Base-by-base conservation (phyloP, 2,329 filamentous ascomycete genomes). In the Clonostachys byssicola region DNA sequence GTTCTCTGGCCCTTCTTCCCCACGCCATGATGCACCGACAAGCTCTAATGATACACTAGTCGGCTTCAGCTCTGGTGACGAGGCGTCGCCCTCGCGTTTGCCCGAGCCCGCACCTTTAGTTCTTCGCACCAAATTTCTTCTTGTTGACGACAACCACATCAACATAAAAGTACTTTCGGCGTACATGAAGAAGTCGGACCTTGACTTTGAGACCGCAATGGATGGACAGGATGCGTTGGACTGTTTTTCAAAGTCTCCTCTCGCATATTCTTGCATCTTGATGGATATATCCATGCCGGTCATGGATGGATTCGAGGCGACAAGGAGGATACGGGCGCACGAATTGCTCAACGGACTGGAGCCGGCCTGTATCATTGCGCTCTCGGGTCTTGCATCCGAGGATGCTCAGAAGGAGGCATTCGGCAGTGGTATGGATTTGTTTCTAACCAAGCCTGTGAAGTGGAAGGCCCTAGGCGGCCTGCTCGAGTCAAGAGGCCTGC, bases 271-370 rank as follows among this genome's bases (percentile, higher is more conserved):
- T 1, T 65, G 60, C 43, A 51, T 72, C 1, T 51, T 72, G 6
- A 72, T 69, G 55, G 78, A 82, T 51, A 73, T 81, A 2, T 78
- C 71, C 47, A 82, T 82, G 79, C 79, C 79, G 0, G 60, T 80
- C 4, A 74, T 82, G 55, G 73, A 82, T 49, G 75, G 75, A 0
- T 68, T 78, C 4, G 72, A 73, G 14, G 71, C 73, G 0, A 78
- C 76, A 2, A 61, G 71, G 2, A 62, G 65, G 16, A 79, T 81
- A 12, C 67, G 78, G 2, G 65, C 68, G 2, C 65, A 75, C 36
- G 79, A 82, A 54, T 60, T 65, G 5, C 63, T 72, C 1, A 56
- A 66, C 6, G 60, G 64, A 1, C 54, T 76, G 0, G 51, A 60
- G 1, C 70, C 71, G 1, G 68, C 69, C 2, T 63, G 67, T 3